Evolutionary conservation across 371 early-diverging fungal genomes (phyloP), one percentile per base, ranked within the genome.

Genomic region (Lichtheimia ornata): DNA sequence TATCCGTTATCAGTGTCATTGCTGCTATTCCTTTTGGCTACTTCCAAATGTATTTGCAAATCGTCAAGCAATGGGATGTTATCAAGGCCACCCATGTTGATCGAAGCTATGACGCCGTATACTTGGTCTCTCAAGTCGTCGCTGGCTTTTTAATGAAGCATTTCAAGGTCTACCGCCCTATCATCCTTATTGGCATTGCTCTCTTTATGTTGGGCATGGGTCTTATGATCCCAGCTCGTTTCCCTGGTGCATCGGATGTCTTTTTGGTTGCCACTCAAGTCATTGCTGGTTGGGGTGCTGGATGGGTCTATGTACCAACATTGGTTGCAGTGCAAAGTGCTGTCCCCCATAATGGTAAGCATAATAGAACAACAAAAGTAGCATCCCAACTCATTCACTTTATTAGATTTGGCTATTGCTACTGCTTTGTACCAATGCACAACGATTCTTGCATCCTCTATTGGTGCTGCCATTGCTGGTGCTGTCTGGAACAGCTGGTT

Each of bases 141-240:
- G 68, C 71, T 13, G 76, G 71, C 17, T 56, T 64, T 14, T n/a
- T 69, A 18, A 76, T 81, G 73, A 74, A 67, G 56, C 67, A 67
- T 15, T 72, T 56, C 62, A 71, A 73, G 53, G 62, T 58, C 30
- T 65, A 58, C 51, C 72, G 81, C 18, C 78, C 78, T 25, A 69
- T 74, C 57, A 59, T 78, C 27, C 71, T 73, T 63, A 56, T 59
- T 43, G 83, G 83, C 58, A 72, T 76, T 59, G 45, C 65, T 7
- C 18, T 80, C 11, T 59, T 65, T 63, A 68, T 76, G 13, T 25
- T 73, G 15, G 78, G 80, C 51, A 66, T 73, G 44, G 83, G 81
- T 30, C 50, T 78, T 6, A 80, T 82, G 80, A 80, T 82, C 24
- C 79, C 73, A 15, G 67, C 83, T 49, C 76, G 83, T 43, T 58